A percentile compares a stretch with the other conserved stretches of the same genome.
phyloP scores from a whole-genome alignment of 2,329 filamentous ascomycete species.

The Lomentospora prolificans region DNA sequence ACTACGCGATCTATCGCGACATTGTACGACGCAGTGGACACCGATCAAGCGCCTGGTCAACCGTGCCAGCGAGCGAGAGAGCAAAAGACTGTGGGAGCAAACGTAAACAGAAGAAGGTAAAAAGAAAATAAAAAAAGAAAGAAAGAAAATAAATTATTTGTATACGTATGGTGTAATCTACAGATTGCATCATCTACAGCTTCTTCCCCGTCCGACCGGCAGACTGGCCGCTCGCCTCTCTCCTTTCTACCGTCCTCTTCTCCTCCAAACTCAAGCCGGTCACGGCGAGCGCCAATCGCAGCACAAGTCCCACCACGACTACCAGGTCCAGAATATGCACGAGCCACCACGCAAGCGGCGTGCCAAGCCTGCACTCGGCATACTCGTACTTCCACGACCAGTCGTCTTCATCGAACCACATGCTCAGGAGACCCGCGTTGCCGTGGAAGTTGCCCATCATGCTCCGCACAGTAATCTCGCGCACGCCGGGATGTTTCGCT shows the following conservation, averaged over 20 bases:
- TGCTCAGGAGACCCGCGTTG: slow-evolving; percentile 76
- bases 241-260: background rate
- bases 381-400: slow-evolving; percentile 81
- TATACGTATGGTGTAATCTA: background rate
- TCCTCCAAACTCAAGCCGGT: background rate
- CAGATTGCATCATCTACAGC: background rate
- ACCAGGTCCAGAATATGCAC: slow-evolving; percentile 65
- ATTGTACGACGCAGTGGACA: too few relatives aligned
- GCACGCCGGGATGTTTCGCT: slow-evolving; percentile 49
- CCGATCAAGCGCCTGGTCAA: too few relatives aligned
- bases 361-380: slow-evolving; percentile 65
- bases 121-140: background rate
- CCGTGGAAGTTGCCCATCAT: slow-evolving; percentile 99
- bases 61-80: too few relatives aligned
- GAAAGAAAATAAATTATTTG: background rate
- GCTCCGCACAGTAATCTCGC: slow-evolving; percentile 87
- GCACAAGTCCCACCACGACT: slow-evolving; percentile 22
- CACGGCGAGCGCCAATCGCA: slow-evolving; percentile 4
- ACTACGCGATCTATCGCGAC: too few relatives aligned
- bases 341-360: slow-evolving; percentile 90
- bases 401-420: slow-evolving; percentile 70
- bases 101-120: background rate
- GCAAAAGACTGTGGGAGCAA: too few relatives aligned
- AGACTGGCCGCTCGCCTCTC: background rate
- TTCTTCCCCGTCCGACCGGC: background rate